Conservation (phyloP, 2,329 filamentous ascomycete genomes). For the Diaporthe citriasiana region DNA sequence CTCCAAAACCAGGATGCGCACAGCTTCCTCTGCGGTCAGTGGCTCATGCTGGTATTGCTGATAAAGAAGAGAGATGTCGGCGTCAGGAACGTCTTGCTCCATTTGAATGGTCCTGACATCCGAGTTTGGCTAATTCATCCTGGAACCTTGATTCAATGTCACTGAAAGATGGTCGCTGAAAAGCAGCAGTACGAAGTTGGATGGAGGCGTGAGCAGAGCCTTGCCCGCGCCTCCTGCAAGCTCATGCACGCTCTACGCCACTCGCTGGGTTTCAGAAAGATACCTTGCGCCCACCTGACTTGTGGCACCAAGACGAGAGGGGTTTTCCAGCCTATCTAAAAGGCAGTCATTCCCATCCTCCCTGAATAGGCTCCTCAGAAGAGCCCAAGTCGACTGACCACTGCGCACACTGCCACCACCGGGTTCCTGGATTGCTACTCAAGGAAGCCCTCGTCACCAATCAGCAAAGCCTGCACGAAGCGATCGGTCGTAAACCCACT, state of each 20-base stretch:
- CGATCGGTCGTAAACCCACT: too few relatives aligned
- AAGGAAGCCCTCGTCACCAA: neutral
- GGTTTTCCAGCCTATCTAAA: neutral
- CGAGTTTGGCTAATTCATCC: neutral
- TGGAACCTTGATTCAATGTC: neutral
- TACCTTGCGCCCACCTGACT: neutral
- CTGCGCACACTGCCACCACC: neutral
- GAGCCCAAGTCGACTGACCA: neutral
- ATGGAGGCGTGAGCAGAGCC: neutral
- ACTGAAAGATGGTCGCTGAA: neutral
- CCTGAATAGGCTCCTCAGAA: neutral
- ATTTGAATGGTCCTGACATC: too few relatives aligned
- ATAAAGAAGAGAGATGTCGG: neutral
- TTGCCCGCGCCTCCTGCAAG: neutral
- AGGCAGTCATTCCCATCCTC: neutral
- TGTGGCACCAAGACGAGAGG: neutral
- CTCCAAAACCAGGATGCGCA: neutral
- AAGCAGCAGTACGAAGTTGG: neutral
- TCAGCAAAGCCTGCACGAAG: neutral
- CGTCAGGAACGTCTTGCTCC: too few relatives aligned
- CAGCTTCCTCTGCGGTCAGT: neutral
- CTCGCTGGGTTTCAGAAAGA: neutral
- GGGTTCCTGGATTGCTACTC: neutral
- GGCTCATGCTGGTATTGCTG: neutral
- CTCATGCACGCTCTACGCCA: neutral